phyloP scores from a whole-genome alignment of 768 basidiomycete species.

The Russula griseocarnosa region DNA sequence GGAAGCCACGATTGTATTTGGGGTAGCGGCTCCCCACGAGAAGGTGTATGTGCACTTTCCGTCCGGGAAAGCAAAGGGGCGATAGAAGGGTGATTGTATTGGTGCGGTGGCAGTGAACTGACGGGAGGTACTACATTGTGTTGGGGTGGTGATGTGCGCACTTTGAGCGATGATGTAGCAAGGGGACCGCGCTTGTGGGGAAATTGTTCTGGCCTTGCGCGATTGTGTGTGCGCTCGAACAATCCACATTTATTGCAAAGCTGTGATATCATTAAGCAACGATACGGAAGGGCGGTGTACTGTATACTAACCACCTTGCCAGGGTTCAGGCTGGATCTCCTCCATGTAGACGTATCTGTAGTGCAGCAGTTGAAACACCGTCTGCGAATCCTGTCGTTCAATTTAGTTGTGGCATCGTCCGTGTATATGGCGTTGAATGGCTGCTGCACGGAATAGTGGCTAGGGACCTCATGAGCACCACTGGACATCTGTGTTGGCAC shows the following conservation, averaged over 20 bases:
- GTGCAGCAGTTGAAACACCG: constrained; percentile 84
- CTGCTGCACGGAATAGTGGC: constrained; percentile 40
- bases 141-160: constrained; percentile 34
- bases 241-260: constrained; percentile 67
- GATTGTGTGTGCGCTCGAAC: constrained; percentile 76
- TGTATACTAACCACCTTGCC: constrained; percentile 61
- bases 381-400: constrained; percentile 69
- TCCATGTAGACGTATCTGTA: constrained; percentile 80
- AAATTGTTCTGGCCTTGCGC: constrained; percentile 75
- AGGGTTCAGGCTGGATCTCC: constrained; percentile 69
- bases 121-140: constrained; percentile 44
- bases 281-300: neutral
- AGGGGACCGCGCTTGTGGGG: constrained; percentile 75
- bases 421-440: constrained; percentile 50
- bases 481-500: constrained; percentile 29
- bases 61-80: constrained; percentile 44
- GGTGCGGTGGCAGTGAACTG: constrained; percentile 45
- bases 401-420: constrained; percentile 76
- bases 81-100: constrained; percentile 51
- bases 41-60: constrained; percentile 28
- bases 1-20: constrained; percentile 26
- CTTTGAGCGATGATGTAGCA: constrained; percentile 47
- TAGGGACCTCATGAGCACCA: constrained; percentile 31
- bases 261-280: constrained; percentile 30
- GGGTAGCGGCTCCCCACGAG: constrained; percentile 21